These are phyloP conservation scores for Malus sieversii DNA, from an alignment of 306 rosid species.

Conservation along the genomic window DNA sequence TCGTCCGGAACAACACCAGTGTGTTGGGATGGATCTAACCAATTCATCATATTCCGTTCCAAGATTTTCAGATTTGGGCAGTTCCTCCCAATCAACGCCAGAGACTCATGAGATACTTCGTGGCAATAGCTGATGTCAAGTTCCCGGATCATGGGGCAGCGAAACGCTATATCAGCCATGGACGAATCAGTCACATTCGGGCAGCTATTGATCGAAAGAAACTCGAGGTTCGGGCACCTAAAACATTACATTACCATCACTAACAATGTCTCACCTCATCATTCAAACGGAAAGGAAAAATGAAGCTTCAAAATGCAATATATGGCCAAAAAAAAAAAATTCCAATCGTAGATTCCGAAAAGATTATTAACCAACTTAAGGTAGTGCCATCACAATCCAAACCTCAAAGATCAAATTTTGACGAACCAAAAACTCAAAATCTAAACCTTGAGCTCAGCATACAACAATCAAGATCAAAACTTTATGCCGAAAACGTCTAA, in stretches of 20 bases:
- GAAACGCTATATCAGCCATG: constrained; percentile 41
- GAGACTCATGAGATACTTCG: constrained; percentile 42
- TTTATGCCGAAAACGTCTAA: neutral
- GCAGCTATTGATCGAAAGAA: constrained; percentile 70
- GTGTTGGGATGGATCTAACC: constrained; percentile 68
- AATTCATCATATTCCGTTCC: constrained; percentile 66
- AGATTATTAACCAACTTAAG: neutral
- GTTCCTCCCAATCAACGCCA: constrained; percentile 41
- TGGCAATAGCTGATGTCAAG: constrained; percentile 61
- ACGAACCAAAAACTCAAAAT: too few species aligned
- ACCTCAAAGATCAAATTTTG: neutral
- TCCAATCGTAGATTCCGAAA: neutral
- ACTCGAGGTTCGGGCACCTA: constrained; percentile 71
- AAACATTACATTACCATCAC: neutral
- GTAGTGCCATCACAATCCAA: neutral
- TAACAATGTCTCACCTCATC: neutral
- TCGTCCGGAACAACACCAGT: constrained; percentile 56
- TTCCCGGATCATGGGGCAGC: constrained; percentile 41
- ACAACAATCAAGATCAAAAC: neutral
- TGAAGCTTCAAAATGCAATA: neutral
- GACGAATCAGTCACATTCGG: constrained; percentile 65
- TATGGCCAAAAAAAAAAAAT: neutral
- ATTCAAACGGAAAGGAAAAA: neutral
- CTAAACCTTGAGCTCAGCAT: neutral
- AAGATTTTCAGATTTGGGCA: constrained; percentile 61